Conservation (phyloP, 2,329 filamentous ascomycete genomes). For the Xylariaceae sp. region DNA sequence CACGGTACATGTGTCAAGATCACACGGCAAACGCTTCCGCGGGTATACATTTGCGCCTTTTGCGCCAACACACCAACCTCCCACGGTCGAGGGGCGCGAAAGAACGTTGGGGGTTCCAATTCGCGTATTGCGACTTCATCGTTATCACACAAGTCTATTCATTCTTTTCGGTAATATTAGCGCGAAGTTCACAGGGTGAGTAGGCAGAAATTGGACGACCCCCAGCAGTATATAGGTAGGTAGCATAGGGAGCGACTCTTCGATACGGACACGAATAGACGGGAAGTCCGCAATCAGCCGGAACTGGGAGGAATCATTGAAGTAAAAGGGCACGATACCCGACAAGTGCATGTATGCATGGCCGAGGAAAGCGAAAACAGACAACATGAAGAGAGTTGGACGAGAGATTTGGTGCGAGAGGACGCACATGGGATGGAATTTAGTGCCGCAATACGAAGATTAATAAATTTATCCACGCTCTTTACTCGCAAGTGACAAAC, state of each 20-base stretch:
- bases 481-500: background rate
- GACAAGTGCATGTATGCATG: background rate
- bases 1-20: constrained; percentile 60
- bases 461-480: background rate
- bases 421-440: background rate
- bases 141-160: constrained; percentile 41
- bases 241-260: background rate
- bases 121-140: constrained; percentile 32
- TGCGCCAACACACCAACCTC: constrained; percentile 56
- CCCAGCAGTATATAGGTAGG: background rate
- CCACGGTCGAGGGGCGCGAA: constrained; percentile 41
- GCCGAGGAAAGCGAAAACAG: constrained; percentile 2
- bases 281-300: background rate
- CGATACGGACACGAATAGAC: constrained; percentile 2
- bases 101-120: constrained; percentile 25
- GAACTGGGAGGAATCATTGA: background rate
- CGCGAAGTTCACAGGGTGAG: background rate
- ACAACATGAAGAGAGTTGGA: background rate
- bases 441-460: background rate
- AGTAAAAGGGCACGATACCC: constrained; percentile 12
- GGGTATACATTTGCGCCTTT: constrained; percentile 59
- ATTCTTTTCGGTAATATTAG: constrained; percentile 38
- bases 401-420: constrained; percentile 1
- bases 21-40: constrained; percentile 49
- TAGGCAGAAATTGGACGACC: background rate